Conservation (phyloP, 345 rosid species). For the Moricandia moricandioides region DNA sequence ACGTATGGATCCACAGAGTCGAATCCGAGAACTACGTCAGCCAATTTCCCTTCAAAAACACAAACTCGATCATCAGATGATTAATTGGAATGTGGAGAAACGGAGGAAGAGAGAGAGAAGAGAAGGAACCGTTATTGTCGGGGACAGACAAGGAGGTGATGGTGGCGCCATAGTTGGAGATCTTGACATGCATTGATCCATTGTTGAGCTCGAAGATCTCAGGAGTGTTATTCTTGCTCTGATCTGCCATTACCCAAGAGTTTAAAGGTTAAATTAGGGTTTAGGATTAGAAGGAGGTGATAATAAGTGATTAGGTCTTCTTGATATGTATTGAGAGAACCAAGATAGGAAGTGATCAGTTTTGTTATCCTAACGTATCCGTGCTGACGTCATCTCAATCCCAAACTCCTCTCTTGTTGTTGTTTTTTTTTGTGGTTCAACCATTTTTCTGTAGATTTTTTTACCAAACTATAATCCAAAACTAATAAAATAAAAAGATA, state of each 20-base stretch:
- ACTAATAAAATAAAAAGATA: no score
- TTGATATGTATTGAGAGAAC: neutral
- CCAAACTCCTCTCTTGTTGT: neutral
- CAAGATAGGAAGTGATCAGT: conserved; percentile 21
- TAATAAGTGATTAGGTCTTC: neutral
- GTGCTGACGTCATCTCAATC: conserved; percentile 28
- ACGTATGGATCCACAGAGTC: conserved; percentile 81
- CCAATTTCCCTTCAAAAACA: conserved; percentile 51
- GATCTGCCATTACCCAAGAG: conserved; percentile 51
- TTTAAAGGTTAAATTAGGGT: conserved; percentile 1
- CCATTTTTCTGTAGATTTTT: neutral
- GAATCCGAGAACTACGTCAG: conserved; percentile 88
- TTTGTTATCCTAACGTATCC: conserved; percentile 14
- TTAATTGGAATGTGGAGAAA: conserved; percentile 9
- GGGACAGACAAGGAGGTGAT: conserved; percentile 73
- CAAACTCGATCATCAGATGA: conserved; percentile 3
- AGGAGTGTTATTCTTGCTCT: conserved; percentile 41
- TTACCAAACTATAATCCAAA: neutral
- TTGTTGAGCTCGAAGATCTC: conserved; percentile 79
- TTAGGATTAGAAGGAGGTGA: neutral
- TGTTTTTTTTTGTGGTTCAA: neutral
- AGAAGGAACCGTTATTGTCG: conserved; percentile 66
- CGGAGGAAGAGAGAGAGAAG: neutral
- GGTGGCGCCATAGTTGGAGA: conserved; percentile 80
- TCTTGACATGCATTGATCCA: conserved; percentile 70